Percentiles rank a stretch among this genome's conserved stretches.
Conservation (phyloP, 345 rosid species). For the Melaleuca alternifolia region DNA sequence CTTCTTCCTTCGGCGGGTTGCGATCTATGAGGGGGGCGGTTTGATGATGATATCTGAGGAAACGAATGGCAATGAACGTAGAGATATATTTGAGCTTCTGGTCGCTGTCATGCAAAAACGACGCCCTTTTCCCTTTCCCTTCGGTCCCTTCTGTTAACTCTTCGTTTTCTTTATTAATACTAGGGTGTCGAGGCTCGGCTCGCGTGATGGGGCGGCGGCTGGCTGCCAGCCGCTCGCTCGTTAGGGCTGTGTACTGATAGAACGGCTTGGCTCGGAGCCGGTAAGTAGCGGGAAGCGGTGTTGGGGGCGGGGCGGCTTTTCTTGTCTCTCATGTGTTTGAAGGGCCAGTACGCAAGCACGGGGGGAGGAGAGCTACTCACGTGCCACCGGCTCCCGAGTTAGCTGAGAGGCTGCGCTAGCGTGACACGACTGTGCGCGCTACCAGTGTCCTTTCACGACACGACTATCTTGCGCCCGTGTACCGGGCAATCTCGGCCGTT, state of each 20-base stretch:
- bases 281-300: not conserved
- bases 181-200: not conserved
- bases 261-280: not conserved
- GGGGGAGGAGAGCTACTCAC: not conserved
- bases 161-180: not conserved
- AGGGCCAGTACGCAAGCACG: conserved; percentile 20
- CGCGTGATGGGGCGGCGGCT: not conserved
- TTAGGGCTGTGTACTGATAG: not conserved
- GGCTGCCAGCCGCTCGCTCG: not conserved
- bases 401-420: not conserved
- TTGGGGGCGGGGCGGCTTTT: not conserved
- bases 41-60: not conserved
- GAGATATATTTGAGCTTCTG: not conserved
- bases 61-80: not conserved
- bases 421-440: not conserved
- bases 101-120: not conserved
- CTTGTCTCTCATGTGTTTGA: conserved; percentile 9
- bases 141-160: not conserved
- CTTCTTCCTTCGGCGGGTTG: not conserved
- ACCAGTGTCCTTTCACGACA: not conserved
- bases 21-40: not conserved
- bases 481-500: not conserved
- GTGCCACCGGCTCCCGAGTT: not conserved
- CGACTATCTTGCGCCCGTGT: not conserved
- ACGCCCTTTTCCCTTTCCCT: not conserved